Evolutionary conservation across 495 filamentous ascomycete species (phyloP).

Genomic region (Letharia lupina): DNA sequence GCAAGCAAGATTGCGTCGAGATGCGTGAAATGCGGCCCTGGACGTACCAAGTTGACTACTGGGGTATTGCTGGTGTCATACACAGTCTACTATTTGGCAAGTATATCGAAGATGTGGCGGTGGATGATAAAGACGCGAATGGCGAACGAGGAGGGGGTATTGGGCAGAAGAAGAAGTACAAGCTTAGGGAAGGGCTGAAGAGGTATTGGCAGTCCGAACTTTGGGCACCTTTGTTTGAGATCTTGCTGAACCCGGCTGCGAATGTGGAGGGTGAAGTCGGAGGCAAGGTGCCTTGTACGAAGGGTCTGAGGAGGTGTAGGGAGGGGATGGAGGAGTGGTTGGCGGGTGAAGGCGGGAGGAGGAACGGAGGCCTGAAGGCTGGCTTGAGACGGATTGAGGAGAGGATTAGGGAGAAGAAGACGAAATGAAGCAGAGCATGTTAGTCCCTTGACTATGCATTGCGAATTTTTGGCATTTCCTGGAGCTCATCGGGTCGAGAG

Average conservation of each 20-base stretch:
- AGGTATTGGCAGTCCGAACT: constrained; percentile 92
- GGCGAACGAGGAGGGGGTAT: constrained; percentile 28
- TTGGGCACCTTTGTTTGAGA: constrained; percentile 75
- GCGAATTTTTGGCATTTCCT: neutral
- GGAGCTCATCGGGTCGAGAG: neutral
- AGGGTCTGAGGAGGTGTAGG: constrained; percentile 45
- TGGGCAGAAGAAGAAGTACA: constrained; percentile 52
- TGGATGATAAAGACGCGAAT: constrained; percentile 27
- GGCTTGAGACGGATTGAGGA: constrained; percentile 58
- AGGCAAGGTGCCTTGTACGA: constrained; percentile 51
- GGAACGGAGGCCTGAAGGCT: constrained; percentile 51
- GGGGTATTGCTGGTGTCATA: constrained; percentile 77
- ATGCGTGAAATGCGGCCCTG: constrained; percentile 86
- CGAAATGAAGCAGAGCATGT: constrained; percentile 27
- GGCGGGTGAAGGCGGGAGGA: constrained; percentile 72
- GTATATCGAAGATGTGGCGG: constrained; percentile 75
- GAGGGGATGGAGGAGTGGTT: constrained; percentile 82
- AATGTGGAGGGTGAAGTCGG: constrained; percentile 54
- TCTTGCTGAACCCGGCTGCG: constrained; percentile 71
- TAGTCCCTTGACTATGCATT: neutral
- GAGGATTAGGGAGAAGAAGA: constrained; percentile 60
- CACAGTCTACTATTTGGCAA: constrained; percentile 86
- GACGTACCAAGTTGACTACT: constrained; percentile 95
- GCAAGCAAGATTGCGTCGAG: constrained; percentile 79
- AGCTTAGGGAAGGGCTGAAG: constrained; percentile 69